A percentile compares a stretch with the other conserved stretches of the same genome.
phyloP scores from a whole-genome alignment of 257 asterid genomes.

The Nicotiana attenuata region DNA sequence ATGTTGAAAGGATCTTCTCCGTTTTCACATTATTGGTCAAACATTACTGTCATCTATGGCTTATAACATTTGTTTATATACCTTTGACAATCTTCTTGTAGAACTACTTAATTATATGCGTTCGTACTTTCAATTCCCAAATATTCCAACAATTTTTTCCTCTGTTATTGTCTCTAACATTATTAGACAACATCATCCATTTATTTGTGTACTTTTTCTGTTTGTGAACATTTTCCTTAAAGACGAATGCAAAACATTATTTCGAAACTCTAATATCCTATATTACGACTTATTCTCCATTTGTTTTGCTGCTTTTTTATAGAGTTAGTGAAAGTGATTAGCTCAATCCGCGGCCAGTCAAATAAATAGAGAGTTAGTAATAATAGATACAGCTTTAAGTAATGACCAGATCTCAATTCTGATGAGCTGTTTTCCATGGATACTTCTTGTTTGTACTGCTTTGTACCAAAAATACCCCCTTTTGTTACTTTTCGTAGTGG shows the following conservation, averaged over 20 bases:
- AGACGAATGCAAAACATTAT: not conserved
- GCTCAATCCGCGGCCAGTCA: not conserved
- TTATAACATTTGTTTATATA: not conserved
- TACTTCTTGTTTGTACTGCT: not conserved
- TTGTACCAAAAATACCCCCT: not conserved
- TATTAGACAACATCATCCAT: too few relatives aligned
- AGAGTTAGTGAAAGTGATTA: not conserved
- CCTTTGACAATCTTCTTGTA: not conserved
- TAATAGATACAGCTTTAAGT: not conserved
- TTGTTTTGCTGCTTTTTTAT: not conserved
- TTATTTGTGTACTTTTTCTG: too few relatives aligned
- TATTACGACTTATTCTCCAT: not conserved
- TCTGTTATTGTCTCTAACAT: too few relatives aligned
- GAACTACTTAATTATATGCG: not conserved
- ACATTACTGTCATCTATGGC: not conserved
- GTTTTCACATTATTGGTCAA: not conserved
- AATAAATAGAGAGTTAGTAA: not conserved
- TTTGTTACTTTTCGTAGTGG: not conserved
- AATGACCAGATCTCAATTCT: not conserved
- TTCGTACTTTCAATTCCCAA: not conserved
- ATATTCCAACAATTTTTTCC: too few relatives aligned
- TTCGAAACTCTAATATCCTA: not conserved
- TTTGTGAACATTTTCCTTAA: too few relatives aligned
- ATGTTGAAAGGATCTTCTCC: not conserved
- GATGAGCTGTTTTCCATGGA: constrained; percentile 3